Conservation (phyloP, 2,329 filamentous ascomycete species). For the Acrocalymma vagum region DNA sequence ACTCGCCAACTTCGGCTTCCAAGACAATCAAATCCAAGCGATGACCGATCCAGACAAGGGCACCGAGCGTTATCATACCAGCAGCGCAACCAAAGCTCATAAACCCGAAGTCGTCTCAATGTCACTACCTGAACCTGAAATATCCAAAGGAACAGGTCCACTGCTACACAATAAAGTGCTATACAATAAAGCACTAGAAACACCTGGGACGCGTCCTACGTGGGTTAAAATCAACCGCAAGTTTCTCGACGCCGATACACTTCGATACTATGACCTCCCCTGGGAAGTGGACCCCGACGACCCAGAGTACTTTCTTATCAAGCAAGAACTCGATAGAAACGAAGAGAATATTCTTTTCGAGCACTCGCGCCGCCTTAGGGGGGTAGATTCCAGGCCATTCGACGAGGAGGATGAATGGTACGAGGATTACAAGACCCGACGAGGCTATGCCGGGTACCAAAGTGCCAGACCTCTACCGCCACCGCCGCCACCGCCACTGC, state of each 20-base stretch:
- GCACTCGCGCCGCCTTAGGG: no score
- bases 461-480: no score
- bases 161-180: no score
- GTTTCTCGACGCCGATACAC: slow-evolving; percentile 19
- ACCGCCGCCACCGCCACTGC: no score
- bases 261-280: slow-evolving; percentile 11
- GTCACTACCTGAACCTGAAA: no score
- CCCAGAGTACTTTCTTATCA: slow-evolving; percentile 16
- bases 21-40: not conserved
- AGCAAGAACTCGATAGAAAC: slow-evolving; percentile 1
- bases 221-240: slow-evolving; percentile 14
- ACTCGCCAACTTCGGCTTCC: not conserved
- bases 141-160: no score
- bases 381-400: no score
- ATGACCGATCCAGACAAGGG: not conserved
- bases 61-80: not conserved
- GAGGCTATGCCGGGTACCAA: no score
- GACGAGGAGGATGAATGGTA: no score
- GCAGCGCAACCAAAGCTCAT: not conserved
- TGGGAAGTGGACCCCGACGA: slow-evolving; percentile 20
- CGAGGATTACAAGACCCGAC: no score
- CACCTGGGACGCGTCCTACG: slow-evolving; percentile 4
- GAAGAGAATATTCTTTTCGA: slow-evolving; percentile 14
- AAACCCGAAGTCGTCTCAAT: no score
- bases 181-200: not conserved